Conservation (phyloP, 2,329 filamentous ascomycete species). For the Colletotrichum chrysophilum region DNA sequence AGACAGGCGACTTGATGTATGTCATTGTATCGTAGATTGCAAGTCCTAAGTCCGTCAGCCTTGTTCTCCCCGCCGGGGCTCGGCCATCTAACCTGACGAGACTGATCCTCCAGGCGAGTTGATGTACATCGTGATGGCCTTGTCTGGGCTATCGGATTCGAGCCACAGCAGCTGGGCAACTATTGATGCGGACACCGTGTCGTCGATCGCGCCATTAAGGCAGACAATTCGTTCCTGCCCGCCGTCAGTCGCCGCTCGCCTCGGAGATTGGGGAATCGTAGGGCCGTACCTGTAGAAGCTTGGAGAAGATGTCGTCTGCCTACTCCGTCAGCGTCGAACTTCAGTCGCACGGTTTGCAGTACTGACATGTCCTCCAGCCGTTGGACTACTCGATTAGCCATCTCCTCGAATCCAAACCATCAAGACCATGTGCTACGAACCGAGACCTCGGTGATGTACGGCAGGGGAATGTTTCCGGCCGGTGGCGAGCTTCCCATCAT, state of each 20-base stretch:
- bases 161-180: slow-evolving; percentile 97
- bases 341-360: not conserved
- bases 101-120: slow-evolving; percentile 95
- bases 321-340: slow-evolving; percentile 22
- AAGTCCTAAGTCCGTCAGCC: slow-evolving; percentile 49
- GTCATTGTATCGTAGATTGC: slow-evolving; percentile 99
- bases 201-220: slow-evolving; percentile 90
- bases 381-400: slow-evolving; percentile 61
- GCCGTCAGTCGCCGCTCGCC: slow-evolving; percentile 24
- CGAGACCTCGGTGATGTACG: slow-evolving; percentile 63
- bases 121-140: slow-evolving; percentile 97
- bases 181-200: slow-evolving; percentile 88
- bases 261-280: not conserved
- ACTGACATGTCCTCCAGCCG: slow-evolving; percentile 79
- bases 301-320: slow-evolving; percentile 81
- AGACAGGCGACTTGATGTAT: slow-evolving; percentile 92
- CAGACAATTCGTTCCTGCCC: slow-evolving; percentile 88
- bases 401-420: not conserved
- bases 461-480: slow-evolving; percentile 55
- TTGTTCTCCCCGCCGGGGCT: not conserved
- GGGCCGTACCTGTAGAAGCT: slow-evolving; percentile 70
- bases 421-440: slow-evolving; percentile 35
- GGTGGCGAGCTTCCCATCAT: slow-evolving; percentile 24
- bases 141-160: slow-evolving; percentile 93
- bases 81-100: slow-evolving; percentile 58